A percentile compares a stretch with the other conserved stretches of the same genome.
phyloP scores from a whole-genome alignment of 345 rosid species.

The Eucalyptus brandiana region DNA sequence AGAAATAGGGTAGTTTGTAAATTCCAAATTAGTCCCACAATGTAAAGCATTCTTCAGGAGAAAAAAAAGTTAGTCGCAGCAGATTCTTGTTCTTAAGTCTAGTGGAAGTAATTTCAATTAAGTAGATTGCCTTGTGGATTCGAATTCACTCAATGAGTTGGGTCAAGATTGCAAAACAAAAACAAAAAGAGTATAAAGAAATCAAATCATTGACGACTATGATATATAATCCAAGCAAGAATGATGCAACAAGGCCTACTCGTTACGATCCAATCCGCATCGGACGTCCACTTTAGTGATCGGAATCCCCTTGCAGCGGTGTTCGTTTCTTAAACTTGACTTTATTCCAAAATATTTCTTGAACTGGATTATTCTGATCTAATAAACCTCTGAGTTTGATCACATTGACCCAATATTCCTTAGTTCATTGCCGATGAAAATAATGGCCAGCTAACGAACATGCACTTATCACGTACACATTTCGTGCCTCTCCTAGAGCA shows the following conservation, averaged over 20 bases:
- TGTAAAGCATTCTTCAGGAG: background rate
- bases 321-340: background rate
- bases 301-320: rapidly evolving
- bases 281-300: background rate
- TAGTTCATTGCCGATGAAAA: background rate
- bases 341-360: background rate
- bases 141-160: background rate
- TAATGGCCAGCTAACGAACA: background rate
- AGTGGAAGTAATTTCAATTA: background rate
- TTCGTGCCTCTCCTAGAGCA: background rate
- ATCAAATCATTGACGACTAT: background rate
- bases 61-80: background rate
- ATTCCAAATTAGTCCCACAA: background rate
- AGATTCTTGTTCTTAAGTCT: background rate
- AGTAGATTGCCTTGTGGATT: background rate
- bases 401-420: background rate
- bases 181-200: background rate
- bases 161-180: background rate
- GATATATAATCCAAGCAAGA: background rate
- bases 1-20: background rate
- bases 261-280: background rate
- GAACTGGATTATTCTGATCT: background rate
- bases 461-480: background rate
- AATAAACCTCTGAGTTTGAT: background rate
- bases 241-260: background rate